A percentile compares a stretch with the other conserved stretches of the same genome.
Conservation (phyloP, 2,329 filamentous ascomycete genomes). For the Cytospora chrysosperma region DNA sequence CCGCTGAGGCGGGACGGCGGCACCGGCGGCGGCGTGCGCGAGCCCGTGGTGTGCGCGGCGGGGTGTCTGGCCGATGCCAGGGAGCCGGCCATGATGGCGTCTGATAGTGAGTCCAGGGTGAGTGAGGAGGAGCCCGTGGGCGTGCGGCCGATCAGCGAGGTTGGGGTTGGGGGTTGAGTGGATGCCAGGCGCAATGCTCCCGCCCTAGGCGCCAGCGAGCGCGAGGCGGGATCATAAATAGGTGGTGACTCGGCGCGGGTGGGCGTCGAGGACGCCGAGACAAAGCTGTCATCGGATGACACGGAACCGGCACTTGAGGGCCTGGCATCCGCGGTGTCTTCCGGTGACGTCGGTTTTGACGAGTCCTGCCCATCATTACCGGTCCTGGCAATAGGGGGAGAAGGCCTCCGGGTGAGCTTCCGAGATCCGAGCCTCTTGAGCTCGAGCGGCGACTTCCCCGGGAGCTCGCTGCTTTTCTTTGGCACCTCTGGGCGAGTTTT, state of each 20-base stretch:
- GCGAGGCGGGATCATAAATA: conserved; percentile 4
- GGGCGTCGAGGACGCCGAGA: conserved; percentile 35
- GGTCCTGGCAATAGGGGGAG: background rate
- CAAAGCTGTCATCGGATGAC: conserved; percentile 49
- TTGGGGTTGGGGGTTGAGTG: conserved; percentile 12
- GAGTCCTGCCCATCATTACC: conserved; percentile 20
- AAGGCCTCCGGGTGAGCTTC: background rate
- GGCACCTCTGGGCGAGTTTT: conserved; percentile 5
- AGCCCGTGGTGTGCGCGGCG: conserved; percentile 31
- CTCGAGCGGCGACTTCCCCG: background rate
- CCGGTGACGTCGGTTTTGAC: background rate
- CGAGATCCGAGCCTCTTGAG: background rate
- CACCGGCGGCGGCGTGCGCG: conserved; percentile 38
- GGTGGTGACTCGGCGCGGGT: conserved; percentile 16
- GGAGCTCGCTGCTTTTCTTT: background rate
- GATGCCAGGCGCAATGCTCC: conserved; percentile 23
- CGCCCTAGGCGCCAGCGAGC: conserved; percentile 25
- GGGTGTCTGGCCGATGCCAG: conserved; percentile 62
- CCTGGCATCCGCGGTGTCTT: conserved; percentile 1
- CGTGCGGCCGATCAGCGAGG: conserved; percentile 20
- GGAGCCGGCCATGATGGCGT: conserved; percentile 73
- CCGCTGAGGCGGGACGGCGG: conserved; percentile 35
- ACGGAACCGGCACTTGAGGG: conserved; percentile 32
- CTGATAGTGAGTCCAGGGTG: conserved; percentile 64
- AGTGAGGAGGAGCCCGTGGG: conserved; percentile 31